phyloP scores from a whole-genome alignment of 148 eudicot genomes.

The Talinum fruticosum region DNA sequence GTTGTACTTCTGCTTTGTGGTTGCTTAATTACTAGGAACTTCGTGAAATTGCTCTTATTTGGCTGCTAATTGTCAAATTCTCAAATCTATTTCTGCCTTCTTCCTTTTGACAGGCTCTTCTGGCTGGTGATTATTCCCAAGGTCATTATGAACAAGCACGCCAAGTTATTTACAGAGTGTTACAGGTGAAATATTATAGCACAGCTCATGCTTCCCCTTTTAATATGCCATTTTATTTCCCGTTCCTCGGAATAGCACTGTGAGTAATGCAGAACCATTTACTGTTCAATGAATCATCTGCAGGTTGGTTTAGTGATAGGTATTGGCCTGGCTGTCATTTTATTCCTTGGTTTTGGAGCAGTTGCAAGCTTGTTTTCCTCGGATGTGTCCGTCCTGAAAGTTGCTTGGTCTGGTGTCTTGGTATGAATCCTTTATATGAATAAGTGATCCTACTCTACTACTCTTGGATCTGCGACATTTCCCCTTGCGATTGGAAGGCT shows the following conservation, averaged over 20 bases:
- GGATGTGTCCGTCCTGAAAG: slow-evolving; percentile 62
- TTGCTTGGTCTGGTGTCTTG: slow-evolving; percentile 76
- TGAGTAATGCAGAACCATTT: neutral
- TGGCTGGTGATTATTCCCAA: slow-evolving; percentile 72
- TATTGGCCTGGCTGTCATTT: slow-evolving; percentile 51
- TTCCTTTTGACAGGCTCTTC: slow-evolving; percentile 58
- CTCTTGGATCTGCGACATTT: too few relatives aligned
- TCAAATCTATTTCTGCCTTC: neutral
- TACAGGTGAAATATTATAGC: slow-evolving; percentile 50
- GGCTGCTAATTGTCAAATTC: neutral
- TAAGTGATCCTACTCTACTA: too few relatives aligned
- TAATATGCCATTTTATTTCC: neutral
- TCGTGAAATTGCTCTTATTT: neutral
- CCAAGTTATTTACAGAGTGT: slow-evolving; percentile 63
- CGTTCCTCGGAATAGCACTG: slow-evolving; percentile 1
- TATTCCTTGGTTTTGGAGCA: slow-evolving; percentile 65
- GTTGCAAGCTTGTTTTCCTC: slow-evolving; percentile 55
- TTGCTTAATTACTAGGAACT: neutral
- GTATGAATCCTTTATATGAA: too few relatives aligned
- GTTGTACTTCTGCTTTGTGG: neutral
- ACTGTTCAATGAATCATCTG: slow-evolving; percentile 1
- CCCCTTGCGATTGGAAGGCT: too few relatives aligned
- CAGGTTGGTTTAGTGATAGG: slow-evolving; percentile 77
- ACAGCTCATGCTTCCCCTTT: neutral
- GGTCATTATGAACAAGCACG: slow-evolving; percentile 63